Conservation (phyloP, 2,329 filamentous ascomycete species). For the Bretziella fagacearum region DNA sequence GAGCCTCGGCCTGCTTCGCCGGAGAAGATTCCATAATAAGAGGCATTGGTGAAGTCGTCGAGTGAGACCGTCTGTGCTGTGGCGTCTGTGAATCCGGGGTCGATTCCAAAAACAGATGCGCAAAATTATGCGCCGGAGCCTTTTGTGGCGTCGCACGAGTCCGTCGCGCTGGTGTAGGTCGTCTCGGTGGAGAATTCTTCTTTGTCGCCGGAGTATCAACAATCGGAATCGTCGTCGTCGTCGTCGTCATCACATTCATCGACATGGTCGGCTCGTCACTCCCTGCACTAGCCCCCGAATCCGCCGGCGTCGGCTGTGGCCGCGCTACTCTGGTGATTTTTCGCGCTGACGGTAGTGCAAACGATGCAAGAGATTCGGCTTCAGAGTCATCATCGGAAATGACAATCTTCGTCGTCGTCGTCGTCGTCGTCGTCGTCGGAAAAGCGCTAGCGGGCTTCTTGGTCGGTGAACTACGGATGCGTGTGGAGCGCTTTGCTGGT, state of each 20-base stretch:
- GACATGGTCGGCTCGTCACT: slow-evolving; percentile 8
- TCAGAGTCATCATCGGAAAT: slow-evolving; percentile 2
- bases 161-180: slow-evolving; percentile 9
- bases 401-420: not conserved
- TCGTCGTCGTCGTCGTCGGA: not conserved
- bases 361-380: not conserved
- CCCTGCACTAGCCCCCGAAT: slow-evolving; percentile 7
- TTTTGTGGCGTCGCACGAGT: not conserved
- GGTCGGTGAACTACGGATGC: not conserved
- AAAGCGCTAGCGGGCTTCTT: not conserved
- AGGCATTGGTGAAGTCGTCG: not conserved
- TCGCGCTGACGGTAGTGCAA: not conserved
- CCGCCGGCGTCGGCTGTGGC: slow-evolving; percentile 1
- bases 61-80: not conserved
- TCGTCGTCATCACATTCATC: slow-evolving; percentile 6
- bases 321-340: not conserved
- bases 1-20: not conserved
- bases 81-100: not conserved
- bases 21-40: not conserved
- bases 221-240: slow-evolving; percentile 8
- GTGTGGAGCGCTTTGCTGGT: slow-evolving; percentile 1
- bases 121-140: not conserved
- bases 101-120: slow-evolving; percentile 7
- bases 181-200: not conserved
- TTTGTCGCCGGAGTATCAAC: slow-evolving; percentile 9